Evolutionary conservation across 2,329 filamentous ascomycete species (phyloP).

Genomic region (Colletotrichum melonis): DNA sequence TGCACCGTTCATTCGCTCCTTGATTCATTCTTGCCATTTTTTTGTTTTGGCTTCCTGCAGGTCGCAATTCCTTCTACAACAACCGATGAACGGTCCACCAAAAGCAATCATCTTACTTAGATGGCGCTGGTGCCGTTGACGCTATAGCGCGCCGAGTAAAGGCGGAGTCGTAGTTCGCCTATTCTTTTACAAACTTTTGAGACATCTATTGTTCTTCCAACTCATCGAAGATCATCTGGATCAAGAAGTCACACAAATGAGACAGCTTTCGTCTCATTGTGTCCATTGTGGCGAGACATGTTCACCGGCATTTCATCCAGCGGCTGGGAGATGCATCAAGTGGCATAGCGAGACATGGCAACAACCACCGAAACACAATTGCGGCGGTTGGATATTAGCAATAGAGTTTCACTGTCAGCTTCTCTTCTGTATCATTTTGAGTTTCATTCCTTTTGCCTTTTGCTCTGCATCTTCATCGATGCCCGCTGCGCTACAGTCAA

Average conservation of each 20-base stretch:
- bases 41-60: conserved; percentile 26
- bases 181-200: neutral
- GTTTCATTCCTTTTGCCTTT: neutral
- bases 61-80: conserved; percentile 10
- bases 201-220: neutral
- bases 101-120: neutral
- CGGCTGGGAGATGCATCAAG: neutral
- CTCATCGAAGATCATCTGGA: neutral
- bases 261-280: neutral
- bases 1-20: neutral
- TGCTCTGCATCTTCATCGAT: neutral
- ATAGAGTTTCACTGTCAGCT: neutral
- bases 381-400: conserved; percentile 8
- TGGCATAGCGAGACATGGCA: neutral
- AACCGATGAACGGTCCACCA: neutral
- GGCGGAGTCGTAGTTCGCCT: neutral
- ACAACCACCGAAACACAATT: too few species aligned
- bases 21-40: neutral
- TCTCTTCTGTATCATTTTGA: neutral
- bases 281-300: neutral
- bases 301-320: neutral
- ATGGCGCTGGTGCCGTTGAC: neutral
- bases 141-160: neutral
- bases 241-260: neutral
- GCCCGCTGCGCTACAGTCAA: conserved; percentile 2